Conservation (phyloP, 2,329 filamentous ascomycete genomes). For the Thelonectria blattea region DNA sequence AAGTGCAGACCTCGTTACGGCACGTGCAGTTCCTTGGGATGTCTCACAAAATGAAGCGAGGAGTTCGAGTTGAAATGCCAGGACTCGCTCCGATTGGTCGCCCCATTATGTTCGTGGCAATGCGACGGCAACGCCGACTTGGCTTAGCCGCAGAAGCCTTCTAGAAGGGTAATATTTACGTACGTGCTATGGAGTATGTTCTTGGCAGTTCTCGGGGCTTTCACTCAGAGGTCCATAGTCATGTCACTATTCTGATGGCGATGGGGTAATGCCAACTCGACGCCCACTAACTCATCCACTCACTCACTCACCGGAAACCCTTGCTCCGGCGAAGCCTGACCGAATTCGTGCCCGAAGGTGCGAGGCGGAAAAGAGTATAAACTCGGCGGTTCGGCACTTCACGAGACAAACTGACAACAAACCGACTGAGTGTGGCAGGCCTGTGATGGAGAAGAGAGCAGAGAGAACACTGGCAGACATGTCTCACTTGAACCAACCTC, state of each 20-base stretch:
- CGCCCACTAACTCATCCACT: not conserved
- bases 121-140: not conserved
- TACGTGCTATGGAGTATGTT: no score
- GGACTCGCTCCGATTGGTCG: not conserved
- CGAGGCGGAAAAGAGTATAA: not conserved
- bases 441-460: no score
- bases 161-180: not conserved
- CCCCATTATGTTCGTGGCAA: not conserved
- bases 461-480: no score
- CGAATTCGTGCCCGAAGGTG: not conserved
- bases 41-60: not conserved
- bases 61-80: not conserved
- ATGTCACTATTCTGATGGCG: not conserved
- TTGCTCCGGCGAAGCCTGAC: not conserved
- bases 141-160: not conserved
- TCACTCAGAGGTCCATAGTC: not conserved
- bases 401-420: no score
- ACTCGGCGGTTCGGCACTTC: not conserved
- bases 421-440: no score
- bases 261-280: not conserved
- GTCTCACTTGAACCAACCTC: no score
- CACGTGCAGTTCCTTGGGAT: not conserved
- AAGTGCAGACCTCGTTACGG: conserved; percentile 11
- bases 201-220: not conserved
- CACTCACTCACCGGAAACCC: not conserved